A percentile compares a stretch with the other conserved stretches of the same genome.
These are phyloP conservation scores for Camelina sativa DNA, from an alignment of 345 rosid genomes.

Conservation along the genomic window DNA sequence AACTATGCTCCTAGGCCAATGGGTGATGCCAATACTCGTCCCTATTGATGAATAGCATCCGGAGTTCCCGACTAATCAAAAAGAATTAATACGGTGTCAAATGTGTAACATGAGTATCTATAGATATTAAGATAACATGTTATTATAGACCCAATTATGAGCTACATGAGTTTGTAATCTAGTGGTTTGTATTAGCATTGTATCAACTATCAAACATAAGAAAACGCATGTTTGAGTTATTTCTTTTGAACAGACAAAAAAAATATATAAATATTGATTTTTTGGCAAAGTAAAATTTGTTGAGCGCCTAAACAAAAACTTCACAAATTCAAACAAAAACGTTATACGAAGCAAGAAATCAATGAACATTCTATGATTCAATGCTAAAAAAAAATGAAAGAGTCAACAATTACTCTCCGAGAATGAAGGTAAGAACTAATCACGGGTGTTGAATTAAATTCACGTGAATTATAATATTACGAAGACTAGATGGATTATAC, in stretches of 20 bases:
- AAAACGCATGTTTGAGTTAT: not conserved
- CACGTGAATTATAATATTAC: conserved; percentile 29
- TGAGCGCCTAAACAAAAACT: not conserved
- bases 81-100: not conserved
- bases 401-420: conserved; percentile 32
- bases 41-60: not conserved
- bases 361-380: not conserved
- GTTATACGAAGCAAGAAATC: not conserved
- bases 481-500: not conserved
- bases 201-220: not conserved
- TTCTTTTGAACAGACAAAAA: not conserved
- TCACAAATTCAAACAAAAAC: too few species aligned
- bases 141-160: not conserved
- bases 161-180: not conserved
- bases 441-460: conserved; percentile 28
- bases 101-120: not conserved
- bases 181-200: not conserved
- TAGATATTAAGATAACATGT: not conserved
- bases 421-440: conserved; percentile 32
- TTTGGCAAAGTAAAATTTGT: not conserved
- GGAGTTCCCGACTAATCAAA: not conserved
- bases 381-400: not conserved
- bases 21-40: conserved; percentile 46
- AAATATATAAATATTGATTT: too few species aligned
- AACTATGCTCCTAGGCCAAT: conserved; percentile 59